These are phyloP conservation scores for Leucocoprinus leucothites DNA, from an alignment of 768 basidiomycete genomes.

Conservation along the genomic window DNA sequence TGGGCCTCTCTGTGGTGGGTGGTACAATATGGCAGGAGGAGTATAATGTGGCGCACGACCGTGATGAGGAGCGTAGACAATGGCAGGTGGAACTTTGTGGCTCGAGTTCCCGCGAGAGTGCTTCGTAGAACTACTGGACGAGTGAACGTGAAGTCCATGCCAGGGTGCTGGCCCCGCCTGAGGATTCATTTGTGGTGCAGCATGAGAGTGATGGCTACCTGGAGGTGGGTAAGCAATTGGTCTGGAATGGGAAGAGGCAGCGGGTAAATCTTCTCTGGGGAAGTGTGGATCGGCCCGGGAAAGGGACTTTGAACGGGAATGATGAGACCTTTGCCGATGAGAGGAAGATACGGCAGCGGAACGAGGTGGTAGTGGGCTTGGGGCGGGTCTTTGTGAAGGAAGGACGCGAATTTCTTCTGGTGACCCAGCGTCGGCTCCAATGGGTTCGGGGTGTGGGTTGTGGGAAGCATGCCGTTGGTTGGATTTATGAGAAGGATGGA, in stretches of 20 bases:
- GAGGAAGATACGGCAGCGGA: conserved; percentile 31
- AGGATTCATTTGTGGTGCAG: conserved; percentile 21
- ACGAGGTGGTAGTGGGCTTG: conserved; percentile 19
- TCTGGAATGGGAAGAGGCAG: conserved; percentile 22
- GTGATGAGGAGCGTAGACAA: conserved; percentile 58
- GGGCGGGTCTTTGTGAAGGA: conserved; percentile 39
- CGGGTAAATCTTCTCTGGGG: conserved; percentile 20
- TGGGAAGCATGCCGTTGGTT: conserved; percentile 22
- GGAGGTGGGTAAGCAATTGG: conserved; percentile 22
- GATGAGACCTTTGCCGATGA: conserved; percentile 23
- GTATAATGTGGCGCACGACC: conserved; percentile 48
- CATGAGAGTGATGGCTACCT: conserved; percentile 12
- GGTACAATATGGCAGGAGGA: conserved; percentile 57
- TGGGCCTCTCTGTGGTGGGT: conserved; percentile 48
- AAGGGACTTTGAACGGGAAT: conserved; percentile 44
- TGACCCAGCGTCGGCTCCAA: conserved; percentile 12
- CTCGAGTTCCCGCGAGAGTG: conserved; percentile 7
- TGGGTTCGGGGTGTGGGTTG: conserved; percentile 23
- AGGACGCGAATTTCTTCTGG: conserved; percentile 66
- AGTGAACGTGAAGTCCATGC: not conserved
- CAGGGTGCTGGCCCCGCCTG: conserved; percentile 4
- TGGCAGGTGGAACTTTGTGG: conserved; percentile 23
- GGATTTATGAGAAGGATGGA: conserved; percentile 29
- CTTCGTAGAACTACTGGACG: conserved; percentile 6
- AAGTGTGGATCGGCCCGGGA: conserved; percentile 34